phyloP scores from a whole-genome alignment of 192 early-diverging fungal genomes.

The Dimargaris xerosporica region DNA sequence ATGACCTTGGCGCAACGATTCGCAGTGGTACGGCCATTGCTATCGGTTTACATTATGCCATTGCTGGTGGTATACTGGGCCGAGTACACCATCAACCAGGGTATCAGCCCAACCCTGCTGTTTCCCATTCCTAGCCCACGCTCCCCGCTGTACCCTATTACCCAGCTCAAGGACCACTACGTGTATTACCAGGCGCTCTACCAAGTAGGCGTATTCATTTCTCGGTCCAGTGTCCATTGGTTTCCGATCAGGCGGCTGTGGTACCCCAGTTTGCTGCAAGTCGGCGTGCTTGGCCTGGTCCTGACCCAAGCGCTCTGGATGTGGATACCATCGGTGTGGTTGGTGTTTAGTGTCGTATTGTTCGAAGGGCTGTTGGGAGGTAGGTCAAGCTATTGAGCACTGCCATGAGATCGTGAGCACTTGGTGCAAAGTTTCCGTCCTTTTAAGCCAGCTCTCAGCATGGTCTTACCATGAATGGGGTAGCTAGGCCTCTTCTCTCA shows the following conservation, averaged over 20 bases:
- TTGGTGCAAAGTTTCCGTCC: no score
- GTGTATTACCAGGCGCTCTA: slow-evolving; percentile 26
- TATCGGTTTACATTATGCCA: slow-evolving; percentile 23
- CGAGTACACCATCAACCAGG: slow-evolving; percentile 32
- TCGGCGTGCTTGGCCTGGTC: slow-evolving; percentile 15
- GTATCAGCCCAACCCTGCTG: slow-evolving; percentile 21
- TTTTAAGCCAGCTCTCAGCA: no score
- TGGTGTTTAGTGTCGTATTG: slow-evolving; percentile 22
- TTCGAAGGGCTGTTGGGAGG: slow-evolving; percentile 27
- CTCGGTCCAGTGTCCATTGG: slow-evolving; percentile 21
- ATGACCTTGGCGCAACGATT: slow-evolving; percentile 23
- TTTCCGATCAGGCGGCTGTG: slow-evolving; percentile 19
- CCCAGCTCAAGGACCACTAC: slow-evolving; percentile 22
- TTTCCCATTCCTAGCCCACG: slow-evolving; percentile 23
- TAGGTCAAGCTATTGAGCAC: no score
- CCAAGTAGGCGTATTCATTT: slow-evolving; percentile 30
- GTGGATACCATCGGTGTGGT: slow-evolving; percentile 19
- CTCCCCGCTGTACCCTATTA: slow-evolving; percentile 19
- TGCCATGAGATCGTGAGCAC: no score
- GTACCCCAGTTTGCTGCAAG: slow-evolving; percentile 20
- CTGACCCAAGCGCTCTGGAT: slow-evolving; percentile 16
- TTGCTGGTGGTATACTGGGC: slow-evolving; percentile 26
- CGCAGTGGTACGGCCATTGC: slow-evolving; percentile 15
- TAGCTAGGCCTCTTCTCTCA: no score
- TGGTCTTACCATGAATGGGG: no score